Conservation (phyloP, 2,329 filamentous ascomycete species). For the Grosmannia serpens region DNA sequence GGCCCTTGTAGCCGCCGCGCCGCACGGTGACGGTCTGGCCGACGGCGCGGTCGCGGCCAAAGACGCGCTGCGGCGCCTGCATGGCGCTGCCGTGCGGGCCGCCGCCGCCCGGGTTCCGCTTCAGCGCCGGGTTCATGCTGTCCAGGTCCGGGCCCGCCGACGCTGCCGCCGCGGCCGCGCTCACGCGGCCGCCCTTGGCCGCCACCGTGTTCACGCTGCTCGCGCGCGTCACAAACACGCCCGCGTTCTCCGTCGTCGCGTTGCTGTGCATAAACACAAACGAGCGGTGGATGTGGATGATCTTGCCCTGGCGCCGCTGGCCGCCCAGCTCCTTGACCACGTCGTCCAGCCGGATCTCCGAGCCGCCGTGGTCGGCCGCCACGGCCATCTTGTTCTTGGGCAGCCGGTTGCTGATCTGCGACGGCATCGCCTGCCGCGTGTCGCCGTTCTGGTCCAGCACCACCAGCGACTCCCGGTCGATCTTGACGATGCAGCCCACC, state of each 20-base stretch:
- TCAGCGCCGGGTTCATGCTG: constrained; percentile 85
- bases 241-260: constrained; percentile 71
- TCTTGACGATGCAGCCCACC: constrained; percentile 86
- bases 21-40: constrained; percentile 86
- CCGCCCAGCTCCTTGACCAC: constrained; percentile 84
- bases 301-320: constrained; percentile 74
- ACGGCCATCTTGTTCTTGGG: constrained; percentile 74
- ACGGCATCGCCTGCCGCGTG: constrained; percentile 70
- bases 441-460: constrained; percentile 87
- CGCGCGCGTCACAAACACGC: constrained; percentile 79
- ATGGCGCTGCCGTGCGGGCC: constrained; percentile 37
- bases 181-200: constrained; percentile 81
- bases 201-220: constrained; percentile 81
- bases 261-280: constrained; percentile 85
- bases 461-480: constrained; percentile 83
- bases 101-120: constrained; percentile 51
- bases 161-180: constrained; percentile 25
- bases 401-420: constrained; percentile 83
- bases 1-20: constrained; percentile 81
- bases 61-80: constrained; percentile 61
- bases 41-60: constrained; percentile 71
- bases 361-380: constrained; percentile 83
- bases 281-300: constrained; percentile 89
- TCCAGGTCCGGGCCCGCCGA: constrained; percentile 62
- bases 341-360: constrained; percentile 84